Percentiles rank a stretch among this genome's conserved stretches.
Conservation (phyloP, 768 basidiomycete genomes). For the Kwoniella bestiolae region DNA sequence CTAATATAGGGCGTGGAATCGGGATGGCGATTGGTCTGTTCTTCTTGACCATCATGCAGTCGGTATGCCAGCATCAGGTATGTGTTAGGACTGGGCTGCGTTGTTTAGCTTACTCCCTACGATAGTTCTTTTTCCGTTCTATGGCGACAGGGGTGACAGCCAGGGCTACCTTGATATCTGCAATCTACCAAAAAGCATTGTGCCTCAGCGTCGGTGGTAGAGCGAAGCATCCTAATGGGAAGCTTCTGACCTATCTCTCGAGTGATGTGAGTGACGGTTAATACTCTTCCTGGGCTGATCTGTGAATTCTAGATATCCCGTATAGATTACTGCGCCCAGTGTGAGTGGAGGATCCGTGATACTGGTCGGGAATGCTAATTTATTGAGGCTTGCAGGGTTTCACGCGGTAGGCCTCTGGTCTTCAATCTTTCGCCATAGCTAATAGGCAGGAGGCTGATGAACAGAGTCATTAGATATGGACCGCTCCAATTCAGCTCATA, state of each 20-base stretch:
- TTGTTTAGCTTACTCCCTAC: neutral
- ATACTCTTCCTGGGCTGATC: neutral
- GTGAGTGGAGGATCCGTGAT: too few relatives aligned
- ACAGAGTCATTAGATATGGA: slow-evolving; percentile 71
- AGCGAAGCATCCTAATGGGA: slow-evolving; percentile 56
- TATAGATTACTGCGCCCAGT: slow-evolving; percentile 65
- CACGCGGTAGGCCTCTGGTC: slow-evolving; percentile 56
- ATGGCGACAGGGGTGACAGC: slow-evolving; percentile 52
- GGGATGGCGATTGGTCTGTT: slow-evolving; percentile 55
- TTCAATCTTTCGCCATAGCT: too few relatives aligned
- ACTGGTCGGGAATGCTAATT: too few relatives aligned
- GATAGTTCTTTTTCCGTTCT: slow-evolving; percentile 56
- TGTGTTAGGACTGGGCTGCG: neutral
- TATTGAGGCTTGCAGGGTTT: too few relatives aligned
- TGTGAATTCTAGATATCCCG: slow-evolving; percentile 35
- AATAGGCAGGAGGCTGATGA: too few relatives aligned
- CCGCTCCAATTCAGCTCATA: slow-evolving; percentile 67
- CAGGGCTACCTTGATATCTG: slow-evolving; percentile 50
- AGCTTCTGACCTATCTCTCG: slow-evolving; percentile 55
- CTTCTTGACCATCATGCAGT: slow-evolving; percentile 46
- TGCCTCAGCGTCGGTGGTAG: slow-evolving; percentile 28
- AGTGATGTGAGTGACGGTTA: slow-evolving; percentile 65
- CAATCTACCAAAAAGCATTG: slow-evolving; percentile 43
- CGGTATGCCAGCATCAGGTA: slow-evolving; percentile 53
- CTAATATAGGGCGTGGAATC: slow-evolving; percentile 52